A percentile compares a stretch with the other conserved stretches of the same genome.
These are phyloP conservation scores for Penicillium vulpinum DNA, from an alignment of 2,329 filamentous ascomycete genomes.

Conservation along the genomic window DNA sequence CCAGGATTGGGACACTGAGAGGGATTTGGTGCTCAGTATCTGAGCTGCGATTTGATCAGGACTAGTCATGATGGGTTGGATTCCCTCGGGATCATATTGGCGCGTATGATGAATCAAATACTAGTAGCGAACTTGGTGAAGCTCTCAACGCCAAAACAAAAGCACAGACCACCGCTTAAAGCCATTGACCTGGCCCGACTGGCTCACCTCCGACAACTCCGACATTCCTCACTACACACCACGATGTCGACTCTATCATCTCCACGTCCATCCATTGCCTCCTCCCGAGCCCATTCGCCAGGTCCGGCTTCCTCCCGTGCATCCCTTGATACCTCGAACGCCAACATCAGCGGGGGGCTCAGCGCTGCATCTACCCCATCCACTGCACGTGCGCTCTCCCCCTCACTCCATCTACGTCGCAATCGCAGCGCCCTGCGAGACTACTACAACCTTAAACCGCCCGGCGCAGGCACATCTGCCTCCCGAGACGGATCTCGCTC, in stretches of 20 bases:
- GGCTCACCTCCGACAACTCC: conserved; percentile 8
- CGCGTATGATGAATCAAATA: neutral
- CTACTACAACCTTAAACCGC: conserved; percentile 80
- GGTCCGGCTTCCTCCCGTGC: conserved; percentile 74
- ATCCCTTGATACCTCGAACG: conserved; percentile 67
- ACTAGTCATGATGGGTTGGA: conserved; percentile 27
- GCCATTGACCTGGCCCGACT: conserved; percentile 13
- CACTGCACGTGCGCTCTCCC: conserved; percentile 45
- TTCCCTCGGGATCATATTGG: neutral
- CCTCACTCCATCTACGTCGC: conserved; percentile 47
- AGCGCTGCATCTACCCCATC: conserved; percentile 34
- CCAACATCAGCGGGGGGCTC: conserved; percentile 54
- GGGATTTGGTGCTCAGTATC: conserved; percentile 55
- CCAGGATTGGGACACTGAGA: conserved; percentile 61
- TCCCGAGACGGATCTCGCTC: conserved; percentile 35
- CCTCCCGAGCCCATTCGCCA: conserved; percentile 51
- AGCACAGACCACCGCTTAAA: conserved; percentile 33
- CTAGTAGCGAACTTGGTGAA: conserved; percentile 12
- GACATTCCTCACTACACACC: neutral
- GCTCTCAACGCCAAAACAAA: conserved; percentile 10
- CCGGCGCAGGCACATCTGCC: conserved; percentile 34
- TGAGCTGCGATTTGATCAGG: conserved; percentile 51
- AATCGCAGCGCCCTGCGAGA: conserved; percentile 88
- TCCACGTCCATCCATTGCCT: conserved; percentile 60
- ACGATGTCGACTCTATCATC: conserved; percentile 62